Percentiles rank a stretch among this genome's conserved stretches.
These are phyloP conservation scores for Scedosporium dehoogii DNA, from an alignment of 2,329 filamentous ascomycete species.

Conservation along the genomic window DNA sequence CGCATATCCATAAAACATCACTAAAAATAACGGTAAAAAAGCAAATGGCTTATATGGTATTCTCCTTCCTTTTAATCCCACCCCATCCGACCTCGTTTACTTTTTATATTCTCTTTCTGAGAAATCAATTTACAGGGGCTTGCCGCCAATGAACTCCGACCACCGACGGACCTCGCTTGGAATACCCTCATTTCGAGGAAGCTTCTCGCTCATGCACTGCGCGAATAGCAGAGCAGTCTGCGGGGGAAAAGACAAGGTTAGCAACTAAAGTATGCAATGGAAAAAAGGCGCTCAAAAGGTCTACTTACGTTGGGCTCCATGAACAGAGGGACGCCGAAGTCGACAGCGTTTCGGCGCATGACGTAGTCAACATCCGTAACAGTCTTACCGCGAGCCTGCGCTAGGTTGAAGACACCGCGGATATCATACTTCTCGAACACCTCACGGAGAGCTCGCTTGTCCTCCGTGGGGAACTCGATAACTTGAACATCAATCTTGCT, in stretches of 20 bases:
- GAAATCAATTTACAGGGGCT: slow-evolving; percentile 57
- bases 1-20: background rate
- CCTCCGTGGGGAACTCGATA: slow-evolving; percentile 92
- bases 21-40: background rate
- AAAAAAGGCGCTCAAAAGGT: background rate
- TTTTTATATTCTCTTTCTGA: background rate
- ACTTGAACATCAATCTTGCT: slow-evolving; percentile 66
- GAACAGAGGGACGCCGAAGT: slow-evolving; percentile 95
- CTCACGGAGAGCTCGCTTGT: slow-evolving; percentile 89
- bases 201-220: slow-evolving; percentile 93
- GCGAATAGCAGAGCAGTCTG: slow-evolving; percentile 94
- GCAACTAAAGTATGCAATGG: slow-evolving; percentile 5
- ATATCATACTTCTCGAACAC: slow-evolving; percentile 98
- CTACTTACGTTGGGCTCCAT: slow-evolving; percentile 89
- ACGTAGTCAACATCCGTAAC: slow-evolving; percentile 91
- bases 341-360: slow-evolving; percentile 89
- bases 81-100: background rate
- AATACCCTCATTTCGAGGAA: slow-evolving; percentile 79
- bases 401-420: slow-evolving; percentile 90
- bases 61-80: background rate
- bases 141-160: slow-evolving; percentile 89
- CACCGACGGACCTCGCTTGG: slow-evolving; percentile 85
- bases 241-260: slow-evolving; percentile 17
- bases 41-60: background rate
- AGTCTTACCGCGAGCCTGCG: slow-evolving; percentile 72